Evolutionary conservation across 768 basidiomycete species (phyloP), one percentile per base, ranked within the genome.

Genomic region (Tylopilus sp.): DNA sequence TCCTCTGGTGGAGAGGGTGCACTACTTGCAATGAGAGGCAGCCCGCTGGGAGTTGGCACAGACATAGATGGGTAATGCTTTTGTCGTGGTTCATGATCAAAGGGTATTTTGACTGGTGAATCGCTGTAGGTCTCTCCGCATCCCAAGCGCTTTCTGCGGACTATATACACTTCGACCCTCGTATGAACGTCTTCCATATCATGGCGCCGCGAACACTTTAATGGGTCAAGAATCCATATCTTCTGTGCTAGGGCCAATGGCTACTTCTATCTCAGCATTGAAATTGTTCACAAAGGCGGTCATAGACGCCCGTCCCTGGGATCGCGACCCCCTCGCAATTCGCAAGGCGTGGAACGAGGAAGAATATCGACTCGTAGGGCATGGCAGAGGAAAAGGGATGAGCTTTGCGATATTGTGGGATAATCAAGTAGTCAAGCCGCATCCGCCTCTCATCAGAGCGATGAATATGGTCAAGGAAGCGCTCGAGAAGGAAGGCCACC

Each of bases 1-100:
- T 93, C 90, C 1, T 88, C 87, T 3, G 92, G 93, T 6, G 92
- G 92, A 29, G 93, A 94, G 72, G 87, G 87, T 28, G 89, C 91
- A 0, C 77, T 94, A 3, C 67, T 94, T 34, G 85, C 61, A 41
- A 57, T 71, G 59, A 74, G 67, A 45, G 80, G 81, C 24, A 73
- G 72, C 33, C 72, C 74, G 6, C 50, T 81, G 61, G 88, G 89
- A 24, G 80, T 92, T 6, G 92, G 91, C 41, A 86, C 91, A 19
- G 92, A 93, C 65, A 82, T 92, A 54, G 87, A 84, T 54, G 87
- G 89, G 87, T 87, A 62, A 62, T 44, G 10, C 42, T 45, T 40
- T 28, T 21, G 9, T 33, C 46, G n/a, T n/a, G n/a, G n/a, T n/a
- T n/a, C 34, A 17, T 10, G n/a, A 26, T 41, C 19, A 9, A 33